Evolutionary conservation across 306 rosid species (phyloP).

Genomic region (Pyrus pyrifolia): DNA sequence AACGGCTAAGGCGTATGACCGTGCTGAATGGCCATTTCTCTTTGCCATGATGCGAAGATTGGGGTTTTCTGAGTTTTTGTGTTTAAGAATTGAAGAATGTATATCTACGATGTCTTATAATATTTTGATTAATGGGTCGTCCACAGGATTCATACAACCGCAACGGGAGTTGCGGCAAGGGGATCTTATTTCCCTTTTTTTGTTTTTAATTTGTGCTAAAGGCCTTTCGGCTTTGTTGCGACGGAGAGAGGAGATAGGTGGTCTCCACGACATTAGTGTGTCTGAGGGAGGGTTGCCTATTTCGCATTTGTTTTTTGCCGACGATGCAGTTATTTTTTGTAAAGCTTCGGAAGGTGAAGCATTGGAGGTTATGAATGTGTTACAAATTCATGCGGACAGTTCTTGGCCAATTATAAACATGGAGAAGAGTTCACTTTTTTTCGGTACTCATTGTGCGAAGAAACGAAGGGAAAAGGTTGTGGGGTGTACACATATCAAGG

Average conservation of each 20-base stretch:
- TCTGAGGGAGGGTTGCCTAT: background rate
- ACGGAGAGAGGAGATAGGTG: background rate
- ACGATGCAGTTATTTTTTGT: background rate
- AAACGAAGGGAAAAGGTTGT: too few relatives aligned
- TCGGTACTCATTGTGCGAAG: too few relatives aligned
- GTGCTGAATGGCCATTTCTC: too few relatives aligned
- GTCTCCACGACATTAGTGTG: background rate
- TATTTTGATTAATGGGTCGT: too few relatives aligned
- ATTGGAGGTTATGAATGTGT: too few relatives aligned
- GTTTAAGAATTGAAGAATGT: background rate
- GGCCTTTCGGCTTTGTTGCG: background rate
- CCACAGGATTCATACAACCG: background rate
- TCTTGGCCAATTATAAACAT: too few relatives aligned
- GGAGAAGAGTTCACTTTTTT: too few relatives aligned
- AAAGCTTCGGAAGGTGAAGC: background rate
- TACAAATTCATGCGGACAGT: too few relatives aligned
- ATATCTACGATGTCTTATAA: background rate
- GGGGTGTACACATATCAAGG: background rate
- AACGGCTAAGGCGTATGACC: too few relatives aligned
- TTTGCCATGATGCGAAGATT: too few relatives aligned
- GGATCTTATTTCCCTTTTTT: background rate
- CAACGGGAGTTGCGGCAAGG: background rate
- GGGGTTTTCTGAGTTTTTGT: background rate
- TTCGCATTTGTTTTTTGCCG: background rate
- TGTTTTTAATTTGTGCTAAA: too few relatives aligned